Conservation (phyloP, 805 yeast species). For the Yamadazyma kitorensis region DNA sequence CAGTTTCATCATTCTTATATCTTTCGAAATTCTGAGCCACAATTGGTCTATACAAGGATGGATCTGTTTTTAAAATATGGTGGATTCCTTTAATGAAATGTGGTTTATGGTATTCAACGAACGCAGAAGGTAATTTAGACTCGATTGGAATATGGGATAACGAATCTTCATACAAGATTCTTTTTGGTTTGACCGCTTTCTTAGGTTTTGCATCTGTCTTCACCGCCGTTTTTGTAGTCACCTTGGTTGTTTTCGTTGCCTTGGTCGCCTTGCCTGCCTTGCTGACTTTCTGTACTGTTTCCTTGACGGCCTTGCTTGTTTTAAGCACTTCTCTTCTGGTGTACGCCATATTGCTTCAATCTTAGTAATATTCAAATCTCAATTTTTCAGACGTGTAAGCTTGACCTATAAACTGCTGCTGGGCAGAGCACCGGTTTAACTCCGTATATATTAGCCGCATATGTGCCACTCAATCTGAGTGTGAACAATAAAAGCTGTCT, state of each 20-base stretch:
- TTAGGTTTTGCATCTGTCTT: neutral
- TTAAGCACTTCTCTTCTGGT: too few relatives aligned
- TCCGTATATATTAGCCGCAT: too few relatives aligned
- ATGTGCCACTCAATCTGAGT: too few relatives aligned
- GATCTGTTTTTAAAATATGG: constrained; percentile 29
- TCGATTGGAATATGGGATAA: constrained; percentile 12
- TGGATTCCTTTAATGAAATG: constrained; percentile 32
- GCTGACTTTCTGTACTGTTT: neutral
- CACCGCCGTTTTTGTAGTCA: neutral
- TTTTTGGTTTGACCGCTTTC: neutral
- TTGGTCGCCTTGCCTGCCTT: neutral
- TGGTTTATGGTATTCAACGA: constrained; percentile 28
- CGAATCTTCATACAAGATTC: constrained; percentile 10
- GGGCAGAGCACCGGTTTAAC: too few relatives aligned
- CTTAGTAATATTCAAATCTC: too few relatives aligned
- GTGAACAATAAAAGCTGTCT: too few relatives aligned
- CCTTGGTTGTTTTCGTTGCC: constrained; percentile 1
- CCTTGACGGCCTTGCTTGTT: neutral
- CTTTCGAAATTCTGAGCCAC: constrained; percentile 26
- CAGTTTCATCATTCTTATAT: constrained; percentile 14
- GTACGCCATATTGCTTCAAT: too few relatives aligned
- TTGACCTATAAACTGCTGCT: too few relatives aligned
- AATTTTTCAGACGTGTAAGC: too few relatives aligned
- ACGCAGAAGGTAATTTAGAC: constrained; percentile 25
- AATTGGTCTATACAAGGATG: constrained; percentile 31